Evolutionary conservation across 768 basidiomycete genomes (phyloP).

Genomic region (Boletus reticuloceps): DNA sequence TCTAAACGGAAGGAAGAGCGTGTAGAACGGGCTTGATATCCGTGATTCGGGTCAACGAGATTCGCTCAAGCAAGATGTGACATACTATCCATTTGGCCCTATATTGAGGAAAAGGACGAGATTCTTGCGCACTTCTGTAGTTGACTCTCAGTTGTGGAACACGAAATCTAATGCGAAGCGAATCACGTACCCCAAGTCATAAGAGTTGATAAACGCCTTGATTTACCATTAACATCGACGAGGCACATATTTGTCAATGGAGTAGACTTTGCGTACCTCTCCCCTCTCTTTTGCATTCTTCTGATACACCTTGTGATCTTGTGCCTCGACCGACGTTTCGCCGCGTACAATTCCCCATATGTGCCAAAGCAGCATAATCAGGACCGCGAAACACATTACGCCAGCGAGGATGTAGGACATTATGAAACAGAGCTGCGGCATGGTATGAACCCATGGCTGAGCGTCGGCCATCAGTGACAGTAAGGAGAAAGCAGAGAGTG

Average conservation of each 20-base stretch:
- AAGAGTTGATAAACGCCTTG: conserved; percentile 85
- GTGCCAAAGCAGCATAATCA: conserved; percentile 72
- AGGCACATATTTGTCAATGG: not conserved
- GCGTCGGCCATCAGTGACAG: not conserved
- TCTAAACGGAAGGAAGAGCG: conserved; percentile 80
- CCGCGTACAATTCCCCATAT: conserved; percentile 66
- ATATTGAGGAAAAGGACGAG: conserved; percentile 86
- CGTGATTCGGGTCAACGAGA: not conserved
- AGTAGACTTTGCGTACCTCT: conserved; percentile 47
- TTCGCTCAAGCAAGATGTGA: conserved; percentile 16
- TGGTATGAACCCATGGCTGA: conserved; percentile 53
- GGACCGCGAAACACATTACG: conserved; percentile 74
- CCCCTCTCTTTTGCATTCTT: conserved; percentile 64
- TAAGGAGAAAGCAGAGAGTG: not conserved
- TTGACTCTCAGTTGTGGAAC: not conserved
- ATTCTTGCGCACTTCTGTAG: conserved; percentile 52
- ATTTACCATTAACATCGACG: not conserved
- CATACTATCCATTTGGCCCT: conserved; percentile 78
- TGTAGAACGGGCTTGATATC: conserved; percentile 59
- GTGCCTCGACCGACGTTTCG: conserved; percentile 88
- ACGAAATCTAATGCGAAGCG: not conserved
- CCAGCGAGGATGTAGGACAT: conserved; percentile 72
- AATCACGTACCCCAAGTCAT: conserved; percentile 72
- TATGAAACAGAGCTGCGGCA: conserved; percentile 69
- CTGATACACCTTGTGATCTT: conserved; percentile 81